These are phyloP conservation scores for Populus alba DNA, from an alignment of 345 rosid species.

Conservation along the genomic window DNA sequence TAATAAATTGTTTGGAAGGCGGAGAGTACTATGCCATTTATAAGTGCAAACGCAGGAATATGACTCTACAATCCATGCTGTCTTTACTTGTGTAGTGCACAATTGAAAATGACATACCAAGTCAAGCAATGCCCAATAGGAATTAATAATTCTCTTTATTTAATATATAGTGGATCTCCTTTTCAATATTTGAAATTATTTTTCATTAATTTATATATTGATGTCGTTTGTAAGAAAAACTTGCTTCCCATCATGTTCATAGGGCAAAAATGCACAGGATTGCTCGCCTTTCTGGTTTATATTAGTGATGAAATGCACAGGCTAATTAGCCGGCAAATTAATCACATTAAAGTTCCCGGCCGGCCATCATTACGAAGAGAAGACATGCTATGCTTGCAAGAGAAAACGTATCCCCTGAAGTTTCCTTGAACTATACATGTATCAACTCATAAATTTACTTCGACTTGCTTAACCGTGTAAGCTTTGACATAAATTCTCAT, in stretches of 20 bases:
- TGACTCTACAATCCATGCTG: conserved; percentile 12
- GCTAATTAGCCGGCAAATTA: conserved; percentile 1
- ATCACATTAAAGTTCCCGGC: not conserved
- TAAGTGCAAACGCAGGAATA: conserved; percentile 32
- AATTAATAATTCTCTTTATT: no score
- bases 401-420: not conserved
- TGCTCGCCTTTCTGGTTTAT: not conserved
- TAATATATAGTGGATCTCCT: no score
- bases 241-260: no score
- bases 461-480: no score
- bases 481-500: not conserved
- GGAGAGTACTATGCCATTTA: conserved; percentile 13
- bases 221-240: no score
- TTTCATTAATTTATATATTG: no score
- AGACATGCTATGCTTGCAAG: not conserved
- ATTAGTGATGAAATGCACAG: not conserved
- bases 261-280: not conserved
- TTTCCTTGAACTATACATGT: not conserved
- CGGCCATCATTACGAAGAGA: not conserved
- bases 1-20: conserved; percentile 11
- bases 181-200: no score
- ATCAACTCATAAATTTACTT: no score
- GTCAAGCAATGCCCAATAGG: not conserved
- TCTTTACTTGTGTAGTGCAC: conserved; percentile 26
- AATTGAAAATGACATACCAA: not conserved